Evolutionary conservation across 2,329 filamentous ascomycete genomes (phyloP).

Genomic region (Clarireedia paspali): DNA sequence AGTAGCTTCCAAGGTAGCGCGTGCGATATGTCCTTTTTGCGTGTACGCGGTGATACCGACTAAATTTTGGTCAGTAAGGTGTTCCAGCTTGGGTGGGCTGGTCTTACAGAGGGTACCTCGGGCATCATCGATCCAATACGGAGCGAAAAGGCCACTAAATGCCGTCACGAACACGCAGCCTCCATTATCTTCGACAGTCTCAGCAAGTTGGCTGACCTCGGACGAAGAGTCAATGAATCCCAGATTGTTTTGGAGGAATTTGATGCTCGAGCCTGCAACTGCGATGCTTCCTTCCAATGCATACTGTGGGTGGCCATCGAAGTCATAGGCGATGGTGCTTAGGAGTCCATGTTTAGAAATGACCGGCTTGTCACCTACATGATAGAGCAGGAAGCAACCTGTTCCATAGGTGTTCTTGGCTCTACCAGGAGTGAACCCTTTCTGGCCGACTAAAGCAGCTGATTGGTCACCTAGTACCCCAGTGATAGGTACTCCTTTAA

Average conservation of each 20-base stretch:
- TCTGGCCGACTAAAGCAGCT: conserved; percentile 71
- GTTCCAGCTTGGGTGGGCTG: background rate
- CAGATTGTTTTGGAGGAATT: conserved; percentile 61
- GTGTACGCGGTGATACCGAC: conserved; percentile 64
- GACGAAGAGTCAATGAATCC: conserved; percentile 53
- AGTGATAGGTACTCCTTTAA: conserved; percentile 63
- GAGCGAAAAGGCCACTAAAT: conserved; percentile 65
- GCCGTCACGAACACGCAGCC: conserved; percentile 65
- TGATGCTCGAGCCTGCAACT: conserved; percentile 68
- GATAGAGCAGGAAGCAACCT: conserved; percentile 78
- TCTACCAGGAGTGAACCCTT: conserved; percentile 65
- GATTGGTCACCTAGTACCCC: conserved; percentile 79
- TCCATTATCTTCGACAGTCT: conserved; percentile 57
- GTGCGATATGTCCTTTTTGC: conserved; percentile 61
- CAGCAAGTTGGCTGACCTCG: conserved; percentile 57
- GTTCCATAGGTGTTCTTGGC: conserved; percentile 87
- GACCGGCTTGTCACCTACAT: conserved; percentile 71
- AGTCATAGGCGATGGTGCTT: conserved; percentile 70
- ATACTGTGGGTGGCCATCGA: conserved; percentile 63
- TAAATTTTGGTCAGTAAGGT: conserved; percentile 20
- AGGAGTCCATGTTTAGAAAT: conserved; percentile 71
- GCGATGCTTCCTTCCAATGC: conserved; percentile 72
- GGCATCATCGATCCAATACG: conserved; percentile 71
- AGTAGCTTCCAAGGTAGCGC: conserved; percentile 64
- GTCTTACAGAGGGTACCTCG: conserved; percentile 58